Evolutionary conservation across 805 yeast genomes (phyloP), one percentile per base, ranked within the genome.

Genomic region (Zygotorulaspora sp.): DNA sequence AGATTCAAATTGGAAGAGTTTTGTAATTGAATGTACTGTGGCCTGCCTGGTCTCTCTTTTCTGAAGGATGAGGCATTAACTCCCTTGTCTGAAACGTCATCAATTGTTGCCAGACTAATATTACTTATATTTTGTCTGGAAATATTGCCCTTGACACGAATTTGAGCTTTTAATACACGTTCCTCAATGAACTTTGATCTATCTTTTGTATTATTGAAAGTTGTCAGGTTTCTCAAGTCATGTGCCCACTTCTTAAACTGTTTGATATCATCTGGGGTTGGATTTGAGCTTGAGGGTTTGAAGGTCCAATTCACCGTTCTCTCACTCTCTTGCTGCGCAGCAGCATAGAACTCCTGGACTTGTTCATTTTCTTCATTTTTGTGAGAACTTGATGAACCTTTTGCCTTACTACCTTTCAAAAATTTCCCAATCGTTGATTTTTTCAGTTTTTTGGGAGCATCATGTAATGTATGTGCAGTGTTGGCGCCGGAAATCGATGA

Each of bases 171-270:
- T 25, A 52, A 18, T 5, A 58, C 50, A 22, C 58, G 49, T 8
- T 62, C 67, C 51, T 65, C 72, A 23, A 65, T 72, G 53, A 60
- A 68, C 34, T 61, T 63, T 43, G 76, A 73, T 58, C 87, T 70
- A 22, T 71, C 72, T 23, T 64, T 53, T 29, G 75, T 73, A 37
- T 61, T 57, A 15, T 67, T 66, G 46, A 70, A 75, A 32, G 67
- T 63, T 21, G 74, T 66, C 46, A 80, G 60, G 44, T 77, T 79
- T 20, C 64, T 61, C 30, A 80, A 57, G 52, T 78, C 82, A 19
- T 66, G 69, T 23, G 65, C 59, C 86, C 86, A 80, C 46, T 67
- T 68, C 17, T 52, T 53, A 35, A 71, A 71, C 35, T 74, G 74
- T 23, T 59, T 65, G 11, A 48, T 57, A 18, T 63, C 66, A 8